These are phyloP conservation scores for Pleurotus djamor DNA, from an alignment of 768 basidiomycete genomes.

Conservation along the genomic window DNA sequence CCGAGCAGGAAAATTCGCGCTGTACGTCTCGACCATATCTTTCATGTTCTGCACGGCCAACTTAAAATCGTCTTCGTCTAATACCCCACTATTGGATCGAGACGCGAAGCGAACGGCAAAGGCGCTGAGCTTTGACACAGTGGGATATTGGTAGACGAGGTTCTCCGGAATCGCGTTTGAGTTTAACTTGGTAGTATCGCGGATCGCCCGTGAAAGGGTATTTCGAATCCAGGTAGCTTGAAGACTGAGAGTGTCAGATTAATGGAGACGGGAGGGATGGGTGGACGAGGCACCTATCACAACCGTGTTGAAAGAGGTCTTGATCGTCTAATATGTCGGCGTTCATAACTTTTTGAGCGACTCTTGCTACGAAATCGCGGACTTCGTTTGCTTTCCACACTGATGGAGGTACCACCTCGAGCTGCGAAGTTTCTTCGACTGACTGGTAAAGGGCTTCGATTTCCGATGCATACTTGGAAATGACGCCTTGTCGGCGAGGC, in stretches of 20 bases:
- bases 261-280: background rate
- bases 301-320: conserved; percentile 34
- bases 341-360: conserved; percentile 26
- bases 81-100: background rate
- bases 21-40: conserved; percentile 13
- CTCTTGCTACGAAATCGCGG: conserved; percentile 25
- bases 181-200: background rate
- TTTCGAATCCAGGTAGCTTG: conserved; percentile 8
- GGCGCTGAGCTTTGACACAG: background rate
- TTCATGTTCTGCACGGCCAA: conserved; percentile 10
- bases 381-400: conserved; percentile 21
- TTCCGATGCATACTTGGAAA: conserved; percentile 31
- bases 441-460: conserved; percentile 31
- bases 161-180: conserved; percentile 14
- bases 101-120: background rate
- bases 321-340: conserved; percentile 20
- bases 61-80: background rate
- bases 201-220: conserved; percentile 1
- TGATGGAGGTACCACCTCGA: conserved; percentile 18
- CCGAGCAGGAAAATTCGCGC: background rate
- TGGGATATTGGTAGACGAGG: conserved; percentile 3
- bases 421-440: conserved; percentile 24
- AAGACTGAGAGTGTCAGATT: background rate
- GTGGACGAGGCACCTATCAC: conserved; percentile 24
- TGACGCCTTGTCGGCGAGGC: conserved; percentile 27